phyloP scores from a whole-genome alignment of 2,329 filamentous ascomycete species.

The Botrytis pseudocinerea region DNA sequence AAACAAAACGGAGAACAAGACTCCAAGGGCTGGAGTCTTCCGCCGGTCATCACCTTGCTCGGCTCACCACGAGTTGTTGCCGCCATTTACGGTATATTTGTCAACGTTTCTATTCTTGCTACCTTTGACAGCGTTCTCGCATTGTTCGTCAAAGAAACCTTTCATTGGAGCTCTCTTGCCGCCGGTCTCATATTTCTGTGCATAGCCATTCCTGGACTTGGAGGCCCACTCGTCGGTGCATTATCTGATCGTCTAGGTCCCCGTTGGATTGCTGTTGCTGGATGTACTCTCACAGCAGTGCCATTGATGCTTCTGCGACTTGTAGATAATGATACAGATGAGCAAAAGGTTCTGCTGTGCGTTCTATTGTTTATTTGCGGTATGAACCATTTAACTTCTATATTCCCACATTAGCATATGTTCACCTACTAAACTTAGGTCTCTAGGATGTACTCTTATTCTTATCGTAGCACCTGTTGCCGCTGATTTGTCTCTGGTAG shows the following conservation, averaged over 20 bases:
- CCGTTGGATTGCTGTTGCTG: constrained; percentile 58
- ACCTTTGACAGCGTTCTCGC: constrained; percentile 57
- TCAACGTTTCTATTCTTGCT: constrained; percentile 51
- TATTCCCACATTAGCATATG: constrained; percentile 28
- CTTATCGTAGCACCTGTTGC: constrained; percentile 64
- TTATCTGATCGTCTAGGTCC: constrained; percentile 55
- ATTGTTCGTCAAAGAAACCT: constrained; percentile 54
- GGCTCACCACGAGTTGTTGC: constrained; percentile 40
- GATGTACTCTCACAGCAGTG: constrained; percentile 58
- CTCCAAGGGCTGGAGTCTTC: constrained; percentile 1
- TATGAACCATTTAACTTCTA: not conserved
- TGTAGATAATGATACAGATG: constrained; percentile 55
- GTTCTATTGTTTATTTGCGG: constrained; percentile 61
- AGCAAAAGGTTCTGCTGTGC: constrained; percentile 64
- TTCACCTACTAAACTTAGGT: not conserved
- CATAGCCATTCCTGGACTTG: constrained; percentile 58
- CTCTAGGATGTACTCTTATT: constrained; percentile 46
- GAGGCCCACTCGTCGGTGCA: constrained; percentile 57
- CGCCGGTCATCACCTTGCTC: constrained; percentile 29
- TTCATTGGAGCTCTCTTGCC: constrained; percentile 54
- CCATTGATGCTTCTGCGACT: constrained; percentile 64
- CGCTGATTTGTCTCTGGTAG: constrained; percentile 63
- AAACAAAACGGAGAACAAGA: not conserved
- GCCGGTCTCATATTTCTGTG: constrained; percentile 58
- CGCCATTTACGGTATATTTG: constrained; percentile 45